Evolutionary conservation across 148 eudicot species (phyloP), one percentile per base, ranked within the genome.

Genomic region (Rhododendron molle): DNA sequence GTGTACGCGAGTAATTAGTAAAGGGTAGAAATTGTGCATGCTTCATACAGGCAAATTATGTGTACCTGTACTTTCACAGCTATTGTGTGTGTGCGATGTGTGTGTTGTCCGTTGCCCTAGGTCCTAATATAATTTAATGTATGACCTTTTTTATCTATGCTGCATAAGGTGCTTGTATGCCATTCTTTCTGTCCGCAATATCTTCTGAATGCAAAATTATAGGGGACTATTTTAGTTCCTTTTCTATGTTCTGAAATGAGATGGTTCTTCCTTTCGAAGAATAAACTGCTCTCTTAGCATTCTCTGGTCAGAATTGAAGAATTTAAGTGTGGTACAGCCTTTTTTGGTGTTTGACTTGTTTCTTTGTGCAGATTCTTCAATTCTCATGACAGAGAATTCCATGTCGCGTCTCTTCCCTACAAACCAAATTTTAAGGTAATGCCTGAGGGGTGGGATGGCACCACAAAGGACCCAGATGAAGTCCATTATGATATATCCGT

Each of bases 361-460:
- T 80, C 71, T 50, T 46, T 72, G 54, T 94, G 92, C 93, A 95
- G 99, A 83, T 95, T 94, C 87, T 95, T 97, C 81, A 81, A 73
- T 34, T 94, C 91, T 23, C 95, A 95, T 85, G 99, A 97, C 80
- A 92, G 92, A 82, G 99, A 97, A 86, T 97, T 90, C 85, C 98
- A 97, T 87, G 96, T 97, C 40, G 98, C 99, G 26, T 69, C 96
- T 81, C 98, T 97, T 87, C 99, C 98, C 16, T 90, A 95, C 89
- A 95, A 93, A 84, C 99, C 99, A 34, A 95, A 95, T 80, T 97
- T 97, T 89, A 97, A 93, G 85, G 96, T 97, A 87, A 97, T 97
- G 99, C 99, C 99, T 7, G 98, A 97, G 92, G 98, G 95, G 44
- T 97, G 99, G 99, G 99, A 97, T 88, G 98, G 98, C 83, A 95